Conservation (phyloP, 495 filamentous ascomycete genomes). For the Aspergillus bridgeri region DNA sequence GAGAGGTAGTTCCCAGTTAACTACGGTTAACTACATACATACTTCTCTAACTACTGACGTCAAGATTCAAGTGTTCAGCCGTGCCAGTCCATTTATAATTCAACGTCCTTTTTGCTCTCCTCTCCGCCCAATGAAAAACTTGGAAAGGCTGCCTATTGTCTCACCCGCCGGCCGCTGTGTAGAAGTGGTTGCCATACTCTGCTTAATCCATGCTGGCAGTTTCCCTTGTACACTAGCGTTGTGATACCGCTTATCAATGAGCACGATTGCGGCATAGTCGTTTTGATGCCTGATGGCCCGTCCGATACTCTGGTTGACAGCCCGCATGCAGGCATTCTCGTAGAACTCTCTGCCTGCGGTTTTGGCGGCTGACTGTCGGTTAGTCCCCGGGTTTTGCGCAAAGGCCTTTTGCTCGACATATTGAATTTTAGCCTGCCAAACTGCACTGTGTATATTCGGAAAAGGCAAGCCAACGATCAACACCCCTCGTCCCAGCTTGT, state of each 20-base stretch:
- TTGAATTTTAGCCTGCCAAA: slow-evolving; percentile 88
- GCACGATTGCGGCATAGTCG: slow-evolving; percentile 87
- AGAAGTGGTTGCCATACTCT: slow-evolving; percentile 29
- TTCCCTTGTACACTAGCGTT: slow-evolving; percentile 67
- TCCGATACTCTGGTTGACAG: slow-evolving; percentile 95
- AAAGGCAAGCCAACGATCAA: slow-evolving; percentile 89
- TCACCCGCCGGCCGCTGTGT: slow-evolving; percentile 24
- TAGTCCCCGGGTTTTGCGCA: slow-evolving; percentile 34
- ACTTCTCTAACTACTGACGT: too few species aligned
- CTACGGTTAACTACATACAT: too few species aligned
- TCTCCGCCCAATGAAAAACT: slow-evolving; percentile 31
- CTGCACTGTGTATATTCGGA: slow-evolving; percentile 82
- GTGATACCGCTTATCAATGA: slow-evolving; percentile 77
- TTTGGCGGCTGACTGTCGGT: slow-evolving; percentile 44
- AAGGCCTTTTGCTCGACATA: slow-evolving; percentile 73
- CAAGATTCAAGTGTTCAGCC: too few species aligned
- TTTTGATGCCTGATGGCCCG: slow-evolving; percentile 82
- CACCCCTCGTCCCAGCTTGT: slow-evolving; percentile 82
- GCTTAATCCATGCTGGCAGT: slow-evolving; percentile 83
- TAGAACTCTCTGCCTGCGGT: slow-evolving; percentile 78
- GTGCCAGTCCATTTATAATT: not conserved
- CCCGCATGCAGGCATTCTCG: slow-evolving; percentile 93
- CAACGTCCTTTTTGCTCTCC: not conserved
- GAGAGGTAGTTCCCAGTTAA: too few species aligned
- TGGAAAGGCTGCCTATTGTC: slow-evolving; percentile 31